A percentile compares a stretch with the other conserved stretches of the same genome.
Evolutionary conservation across 176 grass and related monocot species (phyloP).

Genomic region (Paspalum vaginatum): DNA sequence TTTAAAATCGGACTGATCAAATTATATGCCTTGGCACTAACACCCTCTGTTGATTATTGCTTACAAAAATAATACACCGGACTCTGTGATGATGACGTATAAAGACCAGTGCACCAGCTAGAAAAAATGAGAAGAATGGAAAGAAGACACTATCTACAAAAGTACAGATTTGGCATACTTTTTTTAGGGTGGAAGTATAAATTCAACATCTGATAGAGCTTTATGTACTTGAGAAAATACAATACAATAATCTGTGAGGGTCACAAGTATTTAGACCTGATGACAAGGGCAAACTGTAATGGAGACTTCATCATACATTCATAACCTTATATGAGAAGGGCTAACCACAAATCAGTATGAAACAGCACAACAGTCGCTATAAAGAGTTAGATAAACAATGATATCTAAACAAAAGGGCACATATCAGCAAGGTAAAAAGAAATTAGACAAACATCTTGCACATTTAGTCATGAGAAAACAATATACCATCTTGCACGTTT

Average conservation of each 20-base stretch:
- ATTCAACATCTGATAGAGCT: not conserved
- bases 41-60: not conserved
- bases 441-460: not conserved
- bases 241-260: not conserved
- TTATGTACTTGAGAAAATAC: not conserved
- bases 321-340: not conserved
- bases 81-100: not conserved
- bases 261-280: not conserved
- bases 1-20: not conserved
- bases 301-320: constrained; percentile 1
- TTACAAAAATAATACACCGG: constrained; percentile 3
- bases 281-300: not conserved
- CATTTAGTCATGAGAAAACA: not conserved
- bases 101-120: not conserved
- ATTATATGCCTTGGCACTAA: not conserved
- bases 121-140: not conserved
- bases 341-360: constrained; percentile 7
- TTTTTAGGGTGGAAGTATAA: too few relatives aligned
- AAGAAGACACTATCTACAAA: not conserved
- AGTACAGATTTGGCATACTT: not conserved
- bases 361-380: not conserved
- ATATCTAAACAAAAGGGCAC: not conserved
- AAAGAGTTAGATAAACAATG: not conserved
- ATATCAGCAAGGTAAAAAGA: not conserved
- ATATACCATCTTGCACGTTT: not conserved